Conservation (phyloP, 768 basidiomycete genomes). For the Mycena latifolia region DNA sequence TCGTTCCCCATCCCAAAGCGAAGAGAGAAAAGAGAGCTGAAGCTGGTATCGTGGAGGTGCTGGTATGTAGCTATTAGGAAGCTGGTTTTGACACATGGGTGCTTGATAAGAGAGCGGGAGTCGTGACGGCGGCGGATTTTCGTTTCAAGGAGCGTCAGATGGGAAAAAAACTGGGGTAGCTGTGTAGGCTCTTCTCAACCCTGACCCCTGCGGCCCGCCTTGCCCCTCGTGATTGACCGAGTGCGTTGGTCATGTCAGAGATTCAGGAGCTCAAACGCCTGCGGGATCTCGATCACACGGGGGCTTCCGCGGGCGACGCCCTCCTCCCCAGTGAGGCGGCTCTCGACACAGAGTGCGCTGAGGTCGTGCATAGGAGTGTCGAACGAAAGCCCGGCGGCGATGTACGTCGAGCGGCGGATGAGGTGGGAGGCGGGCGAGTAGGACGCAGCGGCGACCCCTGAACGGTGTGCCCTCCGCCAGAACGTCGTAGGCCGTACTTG, state of each 20-base stretch:
- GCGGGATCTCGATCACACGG: constrained; percentile 31
- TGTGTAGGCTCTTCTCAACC: too few relatives aligned
- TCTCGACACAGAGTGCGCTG: constrained; percentile 66
- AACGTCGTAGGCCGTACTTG: constrained; percentile 86
- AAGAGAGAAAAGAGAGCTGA: neutral
- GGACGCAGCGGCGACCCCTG: constrained; percentile 76
- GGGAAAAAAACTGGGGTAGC: too few relatives aligned
- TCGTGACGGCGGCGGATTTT: neutral
- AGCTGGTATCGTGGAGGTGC: constrained; percentile 4
- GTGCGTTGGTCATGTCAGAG: neutral
- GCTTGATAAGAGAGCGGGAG: neutral
- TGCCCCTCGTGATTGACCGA: neutral
- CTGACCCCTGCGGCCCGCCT: too few relatives aligned
- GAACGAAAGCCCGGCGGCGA: constrained; percentile 80
- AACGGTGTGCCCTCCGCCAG: constrained; percentile 80
- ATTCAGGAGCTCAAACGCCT: constrained; percentile 30
- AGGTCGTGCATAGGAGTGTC: constrained; percentile 73
- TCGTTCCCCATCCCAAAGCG: too few relatives aligned
- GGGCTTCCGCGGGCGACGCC: constrained; percentile 18
- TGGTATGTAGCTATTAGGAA: constrained; percentile 3
- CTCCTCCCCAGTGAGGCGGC: constrained; percentile 28
- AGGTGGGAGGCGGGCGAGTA: constrained; percentile 83
- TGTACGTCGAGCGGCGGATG: constrained; percentile 81
- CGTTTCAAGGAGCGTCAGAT: neutral
- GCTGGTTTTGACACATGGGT: neutral